Evolutionary conservation across 768 basidiomycete genomes (phyloP), one percentile per base, ranked within the genome.

Genomic region (Amanita subjunquillea): DNA sequence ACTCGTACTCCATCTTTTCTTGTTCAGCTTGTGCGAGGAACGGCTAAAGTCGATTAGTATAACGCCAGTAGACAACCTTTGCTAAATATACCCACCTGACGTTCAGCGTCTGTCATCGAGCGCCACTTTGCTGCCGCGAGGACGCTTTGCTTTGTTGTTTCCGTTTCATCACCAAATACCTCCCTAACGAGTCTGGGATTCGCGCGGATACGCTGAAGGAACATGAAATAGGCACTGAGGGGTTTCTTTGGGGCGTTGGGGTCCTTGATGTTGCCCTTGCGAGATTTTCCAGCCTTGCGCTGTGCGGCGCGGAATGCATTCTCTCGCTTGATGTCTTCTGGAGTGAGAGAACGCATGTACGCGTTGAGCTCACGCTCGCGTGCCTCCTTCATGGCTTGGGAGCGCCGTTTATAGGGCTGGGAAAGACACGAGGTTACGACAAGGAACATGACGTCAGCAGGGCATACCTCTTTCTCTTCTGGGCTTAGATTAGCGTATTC

Each of bases 161-260:
- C 93, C 34, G 83, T 85, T 69, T 93, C 91, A 50, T 88, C 85
- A 8, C 86, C 89, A 69, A 94, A 95, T 6, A 95, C 82, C 10
- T 85, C 83, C 55, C 65, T 73, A 8, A 90, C 87, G n/a, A 94
- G 68, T 34, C 72, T 71, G 2, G 82, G 78, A 61, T 88, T 82
- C 50, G 87, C 84, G 55, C 93, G 77, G 59, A 96, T 96, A 42
- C 85, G 81, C 65, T 93, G 91, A 57, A 95, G 66, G 73, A 93
- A 96, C 83, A 94, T 88, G 58, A 96, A 95, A 62, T 95, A 96
- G 0, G 93, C 91, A 63, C 83, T 86, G 41, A 95, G 79, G 5
- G 93, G 93, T 63, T 95, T 95, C 81, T 92, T 94, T 3, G 93
- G 93, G 6, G 91, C 93, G 63, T 96, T 95, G 32, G 92, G 92